These are phyloP conservation scores for Neonectria ditissima DNA, from an alignment of 2,329 filamentous ascomycete species.

Conservation along the genomic window DNA sequence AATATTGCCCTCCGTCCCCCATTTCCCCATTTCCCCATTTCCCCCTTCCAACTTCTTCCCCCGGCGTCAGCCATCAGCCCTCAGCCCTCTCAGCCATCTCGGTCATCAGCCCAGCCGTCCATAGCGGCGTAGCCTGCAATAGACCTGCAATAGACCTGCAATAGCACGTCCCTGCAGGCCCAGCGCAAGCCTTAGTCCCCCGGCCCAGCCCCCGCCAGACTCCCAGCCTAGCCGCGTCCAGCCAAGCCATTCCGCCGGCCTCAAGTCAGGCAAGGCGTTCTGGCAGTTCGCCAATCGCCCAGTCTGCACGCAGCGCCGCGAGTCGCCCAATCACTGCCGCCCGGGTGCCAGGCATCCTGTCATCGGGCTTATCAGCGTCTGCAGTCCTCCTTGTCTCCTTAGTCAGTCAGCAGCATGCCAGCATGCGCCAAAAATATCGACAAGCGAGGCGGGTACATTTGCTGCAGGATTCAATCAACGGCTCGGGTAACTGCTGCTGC, in stretches of 20 bases:
- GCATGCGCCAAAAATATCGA: neutral
- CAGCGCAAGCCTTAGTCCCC: slow-evolving; percentile 33
- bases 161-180: slow-evolving; percentile 16
- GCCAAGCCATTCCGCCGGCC: slow-evolving; percentile 32
- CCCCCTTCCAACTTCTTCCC: neutral
- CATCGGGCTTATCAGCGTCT: slow-evolving; percentile 2
- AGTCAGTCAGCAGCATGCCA: neutral
- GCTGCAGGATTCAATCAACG: neutral
- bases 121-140: neutral
- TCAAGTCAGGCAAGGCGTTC: slow-evolving; percentile 32
- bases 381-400: neutral
- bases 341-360: neutral
- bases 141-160: neutral
- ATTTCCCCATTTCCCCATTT: neutral
- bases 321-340: neutral
- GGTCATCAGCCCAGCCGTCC: neutral
- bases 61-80: slow-evolving; percentile 14
- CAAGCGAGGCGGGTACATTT: neutral
- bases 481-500: slow-evolving; percentile 7
- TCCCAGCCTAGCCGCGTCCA: slow-evolving; percentile 36
- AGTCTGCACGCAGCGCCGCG: neutral
- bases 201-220: slow-evolving; percentile 38
- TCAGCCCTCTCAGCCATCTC: slow-evolving; percentile 8
- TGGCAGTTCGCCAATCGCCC: slow-evolving; percentile 27
- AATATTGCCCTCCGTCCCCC: slow-evolving; percentile 8